Evolutionary conservation across 164 flowering plant genomes (phyloP), one percentile per base, ranked within the genome.

Genomic region (Echeveria elegans): DNA sequence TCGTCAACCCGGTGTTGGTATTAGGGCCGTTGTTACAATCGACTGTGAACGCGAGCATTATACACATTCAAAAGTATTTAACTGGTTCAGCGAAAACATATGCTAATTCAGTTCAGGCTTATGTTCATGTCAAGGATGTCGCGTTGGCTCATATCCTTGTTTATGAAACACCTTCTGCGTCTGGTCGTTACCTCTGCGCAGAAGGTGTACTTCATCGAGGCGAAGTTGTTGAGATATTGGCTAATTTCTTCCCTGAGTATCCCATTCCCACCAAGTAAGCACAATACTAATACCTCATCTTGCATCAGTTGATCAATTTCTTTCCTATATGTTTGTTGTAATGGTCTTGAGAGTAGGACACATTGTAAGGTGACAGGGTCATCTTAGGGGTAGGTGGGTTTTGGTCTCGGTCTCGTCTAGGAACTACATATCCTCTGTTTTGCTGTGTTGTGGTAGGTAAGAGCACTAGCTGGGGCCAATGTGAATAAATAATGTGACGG

Each of bases 201-300:
- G 96, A 94, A 82, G 84, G 92, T 66, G 85, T 85, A 4, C 89
- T 94, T 28, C 98, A 94, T 72, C 90, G 98, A 1, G 96, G 95
- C 1, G 98, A 94, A 1, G 87, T 94, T 14, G 96, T 89, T 11
- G 89, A 87, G 1, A 94, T 90, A n/a, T 81, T 93, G 31, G 81
- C 82, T 66, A 89, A 94, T 75, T 78, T 87, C 73, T 90, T 90
- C 78, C 97, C 96, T 0, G 91, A 88, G 65, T 93, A 89, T 45
- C 97, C 98, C 32, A 72, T 88, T 16, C 98, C 98, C 9, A 84
- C 82, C 79, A 88, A 85, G 95, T 94, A 84, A 81, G 92, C 76
- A 29, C 14, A 10, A 2, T 48, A 7, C 29, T 65, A n/a, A n/a
- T n/a, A 26, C 24, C 21, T 48, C 53, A 48, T 48, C 9, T 48